These are phyloP conservation scores for Ramularia endophylla DNA, from an alignment of 2,329 filamentous ascomycete genomes.

Conservation along the genomic window DNA sequence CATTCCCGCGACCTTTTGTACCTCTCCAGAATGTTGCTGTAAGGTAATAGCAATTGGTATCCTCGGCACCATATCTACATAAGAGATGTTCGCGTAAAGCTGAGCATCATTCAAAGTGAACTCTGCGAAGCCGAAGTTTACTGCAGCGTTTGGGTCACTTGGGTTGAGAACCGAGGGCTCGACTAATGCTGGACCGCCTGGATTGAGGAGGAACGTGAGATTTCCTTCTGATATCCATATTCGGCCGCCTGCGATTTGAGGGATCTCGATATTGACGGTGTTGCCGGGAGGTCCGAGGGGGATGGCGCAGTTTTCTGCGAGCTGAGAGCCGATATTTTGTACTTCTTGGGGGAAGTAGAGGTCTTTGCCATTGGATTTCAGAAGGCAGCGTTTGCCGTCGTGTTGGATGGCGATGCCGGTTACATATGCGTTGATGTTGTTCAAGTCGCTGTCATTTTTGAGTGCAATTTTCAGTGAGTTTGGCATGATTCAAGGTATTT, in stretches of 20 bases:
- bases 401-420: constrained; percentile 34
- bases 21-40: constrained; percentile 33
- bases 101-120: constrained; percentile 45
- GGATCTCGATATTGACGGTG: constrained; percentile 28
- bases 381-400: constrained; percentile 26
- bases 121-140: constrained; percentile 43
- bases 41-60: constrained; percentile 38
- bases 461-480: constrained; percentile 30
- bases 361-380: constrained; percentile 31
- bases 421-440: constrained; percentile 31
- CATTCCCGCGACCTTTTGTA: constrained; percentile 54
- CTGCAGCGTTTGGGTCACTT: constrained; percentile 40
- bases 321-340: constrained; percentile 25
- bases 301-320: constrained; percentile 34
- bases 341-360: constrained; percentile 32
- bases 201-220: constrained; percentile 34
- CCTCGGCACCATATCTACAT: constrained; percentile 34
- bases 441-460: constrained; percentile 29
- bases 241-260: constrained; percentile 33
- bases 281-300: constrained; percentile 30
- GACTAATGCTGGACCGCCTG: constrained; percentile 32
- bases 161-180: constrained; percentile 33
- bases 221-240: constrained; percentile 33
- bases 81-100: constrained; percentile 43
- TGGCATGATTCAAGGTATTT: constrained; percentile 23